Percentiles rank a stretch among this genome's conserved stretches.
Conservation (phyloP, 345 rosid genomes). For the Lepidium sativum region DNA sequence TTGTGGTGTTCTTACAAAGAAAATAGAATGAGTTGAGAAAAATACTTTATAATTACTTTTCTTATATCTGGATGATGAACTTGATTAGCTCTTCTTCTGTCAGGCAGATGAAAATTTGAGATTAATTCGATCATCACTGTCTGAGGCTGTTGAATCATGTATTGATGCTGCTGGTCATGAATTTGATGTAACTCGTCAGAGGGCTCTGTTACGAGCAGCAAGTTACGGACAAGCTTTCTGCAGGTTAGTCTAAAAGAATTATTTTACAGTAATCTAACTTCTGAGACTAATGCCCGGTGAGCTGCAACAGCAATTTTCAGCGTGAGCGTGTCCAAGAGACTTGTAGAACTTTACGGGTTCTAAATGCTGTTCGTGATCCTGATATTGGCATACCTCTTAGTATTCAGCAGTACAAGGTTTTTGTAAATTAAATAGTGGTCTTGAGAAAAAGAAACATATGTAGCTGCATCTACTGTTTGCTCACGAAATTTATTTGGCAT, state of each 20-base stretch:
- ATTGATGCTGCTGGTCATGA: conserved; percentile 96
- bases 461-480: neutral
- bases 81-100: conserved; percentile 19
- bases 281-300: conserved; percentile 32
- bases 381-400: conserved; percentile 89
- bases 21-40: neutral
- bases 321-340: conserved; percentile 88
- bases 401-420: conserved; percentile 86
- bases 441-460: neutral
- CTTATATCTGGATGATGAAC: neutral
- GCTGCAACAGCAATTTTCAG: conserved; percentile 81
- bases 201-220: conserved; percentile 83
- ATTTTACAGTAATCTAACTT: conserved; percentile 2
- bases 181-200: conserved; percentile 72
- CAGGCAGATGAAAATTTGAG: conserved; percentile 98
- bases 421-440: conserved; percentile 12
- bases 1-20: neutral
- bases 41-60: neutral
- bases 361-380: conserved; percentile 76
- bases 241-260: conserved; percentile 47
- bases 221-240: conserved; percentile 99
- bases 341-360: conserved; percentile 82
- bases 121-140: conserved; percentile 72
- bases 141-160: conserved; percentile 94
- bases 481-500: neutral